These are phyloP conservation scores for Pleurotus cornucopiae DNA, from an alignment of 768 basidiomycete genomes.

Conservation along the genomic window DNA sequence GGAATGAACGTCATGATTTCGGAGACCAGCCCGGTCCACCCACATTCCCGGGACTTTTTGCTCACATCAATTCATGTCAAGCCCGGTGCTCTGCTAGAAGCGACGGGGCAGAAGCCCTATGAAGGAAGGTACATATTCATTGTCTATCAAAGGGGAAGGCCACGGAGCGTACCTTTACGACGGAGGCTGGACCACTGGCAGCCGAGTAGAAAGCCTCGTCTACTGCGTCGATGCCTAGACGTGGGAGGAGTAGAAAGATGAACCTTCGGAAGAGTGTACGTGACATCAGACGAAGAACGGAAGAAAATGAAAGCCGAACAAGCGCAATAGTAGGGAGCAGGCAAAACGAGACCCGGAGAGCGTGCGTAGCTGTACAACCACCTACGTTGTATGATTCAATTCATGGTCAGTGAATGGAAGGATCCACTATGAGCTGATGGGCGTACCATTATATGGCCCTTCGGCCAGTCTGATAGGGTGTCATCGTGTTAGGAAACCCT, in stretches of 20 bases:
- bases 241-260: not conserved
- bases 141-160: not conserved
- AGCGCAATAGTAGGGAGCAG: not conserved
- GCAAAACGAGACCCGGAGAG: not conserved
- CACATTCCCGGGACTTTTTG: not conserved
- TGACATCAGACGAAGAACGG: not conserved
- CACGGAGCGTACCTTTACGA: not conserved
- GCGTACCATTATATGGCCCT: too few relatives aligned
- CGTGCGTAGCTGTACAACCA: not conserved
- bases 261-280: not conserved
- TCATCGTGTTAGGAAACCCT: too few relatives aligned
- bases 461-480: too few relatives aligned
- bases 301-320: not conserved
- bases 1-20: not conserved
- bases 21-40: not conserved
- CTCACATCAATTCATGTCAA: conserved; percentile 5
- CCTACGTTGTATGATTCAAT: not conserved
- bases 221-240: not conserved
- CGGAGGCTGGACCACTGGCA: not conserved
- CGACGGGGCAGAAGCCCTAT: not conserved
- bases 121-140: not conserved
- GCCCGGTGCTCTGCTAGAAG: not conserved
- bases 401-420: not conserved
- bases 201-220: not conserved
- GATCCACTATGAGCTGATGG: not conserved